Base-by-base conservation (phyloP, 768 basidiomycete species). In the Leccinum broughii region DNA sequence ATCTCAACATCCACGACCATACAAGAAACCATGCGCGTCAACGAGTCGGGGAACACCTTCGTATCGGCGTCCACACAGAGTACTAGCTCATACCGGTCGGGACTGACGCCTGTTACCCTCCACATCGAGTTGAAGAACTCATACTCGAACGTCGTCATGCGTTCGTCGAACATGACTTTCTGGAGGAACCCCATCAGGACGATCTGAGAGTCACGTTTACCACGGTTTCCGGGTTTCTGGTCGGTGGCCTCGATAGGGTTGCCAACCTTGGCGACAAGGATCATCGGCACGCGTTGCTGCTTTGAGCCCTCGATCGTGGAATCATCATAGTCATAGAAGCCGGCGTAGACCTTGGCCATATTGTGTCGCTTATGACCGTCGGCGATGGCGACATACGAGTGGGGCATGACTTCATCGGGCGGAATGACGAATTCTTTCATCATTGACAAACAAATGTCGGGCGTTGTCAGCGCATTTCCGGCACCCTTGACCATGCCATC, bases 291-390 rank as follows among this genome's bases (percentile, higher is more conserved):
- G 34, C 93, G 89, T 72, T 99, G 97, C 72, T 98, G 97, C 77
- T 98, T 99, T 55, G 87, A 89, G 32, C 81, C 78, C 76, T 98
- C 97, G 26, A 90, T 82, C 2, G 95, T 96, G 46, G 88, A 83
- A 69, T 94, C 84, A 70, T 98, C 94, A 75, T 98, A 99, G 62
- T 88, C 85, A 75, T 99, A 98, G 80, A 93, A 99, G 11, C 97
- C 97, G 39, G 97, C 95, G 69, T 90, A 98, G 44, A 98, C 95
- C 77, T 95, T 95, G 44, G 95, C 96, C 95, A 96, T 97, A 74
- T 99, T 99, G 81, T 98, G 97, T 37, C 94, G 85, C 77, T 97
- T 98, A 81, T 98, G 95, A n/a, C 97, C 97, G 70, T 99, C 96
- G 15, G 97, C 97, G 67, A 99, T 98, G 60, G 97, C 95, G 56